These are phyloP conservation scores for Solanum lignicaule DNA, from an alignment of 257 asterid genomes.

Conservation along the genomic window DNA sequence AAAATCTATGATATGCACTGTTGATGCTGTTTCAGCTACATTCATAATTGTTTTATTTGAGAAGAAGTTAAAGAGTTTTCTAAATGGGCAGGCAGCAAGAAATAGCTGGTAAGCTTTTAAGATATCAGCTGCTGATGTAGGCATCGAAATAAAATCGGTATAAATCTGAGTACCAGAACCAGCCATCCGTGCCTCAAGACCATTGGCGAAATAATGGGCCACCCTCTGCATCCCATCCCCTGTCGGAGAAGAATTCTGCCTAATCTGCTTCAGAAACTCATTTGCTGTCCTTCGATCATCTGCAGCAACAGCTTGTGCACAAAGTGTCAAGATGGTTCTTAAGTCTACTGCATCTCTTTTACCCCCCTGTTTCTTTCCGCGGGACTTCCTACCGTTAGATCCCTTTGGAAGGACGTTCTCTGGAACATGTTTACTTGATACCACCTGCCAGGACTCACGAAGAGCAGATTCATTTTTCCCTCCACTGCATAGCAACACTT, in stretches of 20 bases:
- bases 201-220: slow-evolving; percentile 27
- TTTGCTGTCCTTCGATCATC: slow-evolving; percentile 54
- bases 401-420: slow-evolving; percentile 20
- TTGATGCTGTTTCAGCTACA: slow-evolving; percentile 15
- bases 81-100: slow-evolving; percentile 37
- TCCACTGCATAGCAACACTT: slow-evolving; percentile 58
- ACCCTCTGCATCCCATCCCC: slow-evolving; percentile 39
- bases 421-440: slow-evolving; percentile 24
- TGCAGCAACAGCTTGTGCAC: slow-evolving; percentile 79
- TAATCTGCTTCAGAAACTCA: slow-evolving; percentile 55
- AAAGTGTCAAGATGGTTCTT: slow-evolving; percentile 54
- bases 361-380: slow-evolving; percentile 41
- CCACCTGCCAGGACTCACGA: slow-evolving; percentile 47
- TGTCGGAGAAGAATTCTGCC: slow-evolving; percentile 35
- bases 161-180: slow-evolving; percentile 37
- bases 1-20: slow-evolving; percentile 29
- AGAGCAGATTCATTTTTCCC: slow-evolving; percentile 61
- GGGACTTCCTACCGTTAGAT: slow-evolving; percentile 32
- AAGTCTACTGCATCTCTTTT: slow-evolving; percentile 49
- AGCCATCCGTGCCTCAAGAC: slow-evolving; percentile 23
- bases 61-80: slow-evolving; percentile 28
- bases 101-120: slow-evolving; percentile 33
- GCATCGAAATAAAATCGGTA: slow-evolving; percentile 14
- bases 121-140: slow-evolving; percentile 25
- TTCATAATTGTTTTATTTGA: slow-evolving; percentile 27